Evolutionary conservation across 2,329 filamentous ascomycete species (phyloP), one percentile per base, ranked within the genome.

Genomic region (Aureobasidium musti): DNA sequence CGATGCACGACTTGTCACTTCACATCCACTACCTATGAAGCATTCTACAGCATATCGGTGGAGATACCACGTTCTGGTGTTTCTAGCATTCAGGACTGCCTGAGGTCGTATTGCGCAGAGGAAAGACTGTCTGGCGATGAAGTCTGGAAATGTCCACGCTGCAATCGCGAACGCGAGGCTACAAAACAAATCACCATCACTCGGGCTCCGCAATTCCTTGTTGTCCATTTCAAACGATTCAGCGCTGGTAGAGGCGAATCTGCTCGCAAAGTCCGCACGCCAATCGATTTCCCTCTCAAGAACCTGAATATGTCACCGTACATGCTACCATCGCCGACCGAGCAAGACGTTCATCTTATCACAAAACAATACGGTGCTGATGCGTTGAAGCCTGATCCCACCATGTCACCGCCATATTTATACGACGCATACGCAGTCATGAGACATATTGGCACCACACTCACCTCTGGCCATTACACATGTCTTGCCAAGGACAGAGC

Each of bases 381-480:
- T 1, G 70, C 71, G 7, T 69, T 79, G 30, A 79, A 79, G 50
- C 70, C 74, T 1, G 80, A 81, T 57, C 73, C 75, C 1, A 74
- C 75, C 1, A 82, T 82, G 77, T 80, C 77, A 17, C 78, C 79
- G 0, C 89, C 90, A 0, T 92, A 90, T 73, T 80, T 82, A 5
- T 99, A 97, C 77, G 89, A 96, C 74, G 89, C 91, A 63, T 97
- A 96, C 75, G 94, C 89, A 2, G 89, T 97, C 7, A 86, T 96
- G 64, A 83, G 90, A 69, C 93, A 97, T 76, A 78, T 86, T 4
- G 93, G 93, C 26, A 79, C 80, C 1, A 87, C 83, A 1, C 81
- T 90, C 63, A 85, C 86, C 43, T 86, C 85, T 60, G 93, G 93
- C 0, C 93, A 97, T 77, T 97, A 97, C 76, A 88, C 89, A 63